Base-by-base conservation (phyloP, 148 eudicot species). In the Rhododendron kiyosumense region DNA sequence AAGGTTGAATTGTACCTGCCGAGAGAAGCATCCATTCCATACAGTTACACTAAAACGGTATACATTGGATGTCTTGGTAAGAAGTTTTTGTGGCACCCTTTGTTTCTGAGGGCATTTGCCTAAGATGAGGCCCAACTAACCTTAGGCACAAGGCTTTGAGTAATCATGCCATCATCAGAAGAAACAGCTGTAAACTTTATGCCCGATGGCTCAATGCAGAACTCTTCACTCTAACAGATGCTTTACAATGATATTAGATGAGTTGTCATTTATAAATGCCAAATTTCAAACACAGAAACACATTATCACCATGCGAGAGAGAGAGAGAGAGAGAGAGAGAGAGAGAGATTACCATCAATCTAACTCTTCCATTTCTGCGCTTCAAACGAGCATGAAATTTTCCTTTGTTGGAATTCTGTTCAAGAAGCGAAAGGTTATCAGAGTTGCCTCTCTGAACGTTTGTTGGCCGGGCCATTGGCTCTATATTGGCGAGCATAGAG, bases 331-430 rank as follows among this genome's bases (percentile, higher is more conserved):
- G 13, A 79, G 57, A 43, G 34, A 36, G 57, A 82, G 34, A 63
- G 73, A 59, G 26, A 76, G 46, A 75, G 46, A 34, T 36, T 43
- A 75, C 79, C 99, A 95, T 93, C 76, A 93, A 85, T 92, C 95
- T 93, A 87, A 94, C 96, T 87, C 98, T 94, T 86, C 99, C 99
- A 89, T 97, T 95, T 89, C 99, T 91, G 82, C 99, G 93, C 91
- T 97, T 97, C 85, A 93, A 92, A 79, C 95, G 98, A 76, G 92
- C 92, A 87, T 87, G 87, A 49, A 97, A 82, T 86, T 87, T 93
- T 34, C 95, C 96, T 91, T 87, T 91, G 81, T 84, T 88, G 46
- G 85, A 89, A 89, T 90, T 92, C 61, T 90, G 94, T 86, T 93
- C 95, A 85, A 89, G 85, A 85, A 91, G 85, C 74, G 93, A 85